Percentiles rank a stretch among this genome's conserved stretches.
phyloP scores from a whole-genome alignment of 2,329 filamentous ascomycete species.

The Mycocentrospora acerina region DNA sequence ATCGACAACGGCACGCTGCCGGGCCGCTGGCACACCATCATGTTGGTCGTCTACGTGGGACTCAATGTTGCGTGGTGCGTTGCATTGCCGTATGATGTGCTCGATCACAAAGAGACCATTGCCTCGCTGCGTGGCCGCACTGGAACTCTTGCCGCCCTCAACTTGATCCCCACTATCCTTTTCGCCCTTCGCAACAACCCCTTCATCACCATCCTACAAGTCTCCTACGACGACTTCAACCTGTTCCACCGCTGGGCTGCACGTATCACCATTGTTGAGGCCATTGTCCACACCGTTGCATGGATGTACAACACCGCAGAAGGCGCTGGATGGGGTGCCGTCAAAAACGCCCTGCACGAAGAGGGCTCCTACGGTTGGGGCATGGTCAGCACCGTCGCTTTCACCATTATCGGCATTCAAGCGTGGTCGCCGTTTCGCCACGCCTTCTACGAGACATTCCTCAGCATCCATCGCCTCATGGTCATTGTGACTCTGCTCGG shows the following conservation, averaged over 20 bases:
- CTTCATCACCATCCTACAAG: conserved; percentile 74
- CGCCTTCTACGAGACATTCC: conserved; percentile 96
- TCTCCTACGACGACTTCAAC: conserved; percentile 97
- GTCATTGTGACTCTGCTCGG: conserved; percentile 68
- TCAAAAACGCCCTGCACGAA: conserved; percentile 56
- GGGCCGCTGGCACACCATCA: conserved; percentile 72
- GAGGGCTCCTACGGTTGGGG: conserved; percentile 68
- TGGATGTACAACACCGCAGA: conserved; percentile 69
- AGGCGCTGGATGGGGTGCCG: conserved; percentile 63
- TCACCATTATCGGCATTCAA: conserved; percentile 67
- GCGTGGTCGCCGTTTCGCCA: conserved; percentile 81
- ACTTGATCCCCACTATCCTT: conserved; percentile 88
- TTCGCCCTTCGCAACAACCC: conserved; percentile 93
- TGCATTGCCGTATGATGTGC: conserved; percentile 60
- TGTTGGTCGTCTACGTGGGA: conserved; percentile 67
- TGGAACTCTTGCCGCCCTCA: conserved; percentile 80
- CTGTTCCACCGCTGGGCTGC: conserved; percentile 83
- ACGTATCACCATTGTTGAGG: conserved; percentile 69
- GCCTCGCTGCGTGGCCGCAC: conserved; percentile 85
- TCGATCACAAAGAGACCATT: conserved; percentile 58
- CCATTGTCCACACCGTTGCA: conserved; percentile 67
- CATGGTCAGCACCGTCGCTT: conserved; percentile 59
- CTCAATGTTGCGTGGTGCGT: conserved; percentile 79
- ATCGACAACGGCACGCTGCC: conserved; percentile 76
- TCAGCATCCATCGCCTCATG: conserved; percentile 79